Evolutionary conservation across 768 basidiomycete species (phyloP).

Genomic region (Inosperma sp.): DNA sequence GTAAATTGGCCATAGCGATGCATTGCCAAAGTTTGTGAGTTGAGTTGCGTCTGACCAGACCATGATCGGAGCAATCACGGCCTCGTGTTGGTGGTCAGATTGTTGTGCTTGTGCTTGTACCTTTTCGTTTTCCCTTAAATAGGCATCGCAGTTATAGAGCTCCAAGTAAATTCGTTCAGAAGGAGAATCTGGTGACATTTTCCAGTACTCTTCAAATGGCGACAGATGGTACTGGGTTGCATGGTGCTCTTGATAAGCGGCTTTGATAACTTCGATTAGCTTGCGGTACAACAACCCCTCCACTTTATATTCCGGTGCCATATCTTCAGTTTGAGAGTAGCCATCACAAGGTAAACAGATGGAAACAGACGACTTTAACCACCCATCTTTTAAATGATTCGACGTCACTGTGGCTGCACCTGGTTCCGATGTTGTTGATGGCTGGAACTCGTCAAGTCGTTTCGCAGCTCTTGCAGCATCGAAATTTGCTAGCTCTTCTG

Average conservation of each 20-base stretch:
- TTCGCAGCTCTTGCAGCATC: not conserved
- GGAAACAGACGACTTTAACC: not conserved
- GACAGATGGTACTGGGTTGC: slow-evolving; percentile 18
- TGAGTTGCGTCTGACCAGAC: slow-evolving; percentile 2
- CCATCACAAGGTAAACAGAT: not conserved
- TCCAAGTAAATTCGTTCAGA: slow-evolving; percentile 17
- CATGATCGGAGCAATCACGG: slow-evolving; percentile 15
- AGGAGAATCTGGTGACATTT: slow-evolving; percentile 13
- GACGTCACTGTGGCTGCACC: not conserved
- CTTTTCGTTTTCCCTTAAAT: slow-evolving; percentile 16
- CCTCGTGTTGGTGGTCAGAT: slow-evolving; percentile 16
- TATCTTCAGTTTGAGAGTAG: not conserved
- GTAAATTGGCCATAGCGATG: slow-evolving; percentile 38
- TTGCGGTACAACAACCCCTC: not conserved
- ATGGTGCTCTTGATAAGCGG: not conserved
- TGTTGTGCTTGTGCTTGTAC: slow-evolving; percentile 7
- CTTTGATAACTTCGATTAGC: not conserved
- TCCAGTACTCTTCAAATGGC: slow-evolving; percentile 25
- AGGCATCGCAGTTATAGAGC: slow-evolving; percentile 21
- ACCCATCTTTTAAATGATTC: not conserved
- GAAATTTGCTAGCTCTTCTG: not conserved
- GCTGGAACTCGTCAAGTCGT: not conserved
- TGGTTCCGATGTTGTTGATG: not conserved
- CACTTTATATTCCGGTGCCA: not conserved
- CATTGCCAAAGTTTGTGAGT: not conserved